A percentile compares a stretch with the other conserved stretches of the same genome.
These are phyloP conservation scores for Trichoderma asperellum DNA, from an alignment of 2,329 filamentous ascomycete species.

Conservation along the genomic window DNA sequence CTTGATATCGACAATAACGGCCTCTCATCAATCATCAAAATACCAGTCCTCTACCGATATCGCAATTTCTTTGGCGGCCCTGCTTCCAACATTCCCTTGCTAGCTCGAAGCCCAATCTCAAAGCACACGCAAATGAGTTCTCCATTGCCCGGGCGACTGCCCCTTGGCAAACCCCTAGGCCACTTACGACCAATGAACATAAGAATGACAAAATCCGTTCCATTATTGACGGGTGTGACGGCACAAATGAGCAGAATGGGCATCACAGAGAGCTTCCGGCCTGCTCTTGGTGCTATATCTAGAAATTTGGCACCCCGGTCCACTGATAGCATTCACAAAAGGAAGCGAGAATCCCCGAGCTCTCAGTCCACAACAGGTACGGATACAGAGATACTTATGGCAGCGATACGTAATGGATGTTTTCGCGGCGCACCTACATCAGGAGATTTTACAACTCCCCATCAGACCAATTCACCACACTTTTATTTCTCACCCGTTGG, in stretches of 20 bases:
- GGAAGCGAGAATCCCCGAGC: conserved; percentile 38
- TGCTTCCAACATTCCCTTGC: conserved; percentile 50
- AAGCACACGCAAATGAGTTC: conserved; percentile 47
- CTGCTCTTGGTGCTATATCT: conserved; percentile 41
- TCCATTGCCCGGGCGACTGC: conserved; percentile 50
- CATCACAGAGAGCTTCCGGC: conserved; percentile 38
- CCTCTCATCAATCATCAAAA: conserved; percentile 42
- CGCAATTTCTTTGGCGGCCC: conserved; percentile 37
- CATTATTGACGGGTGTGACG: conserved; percentile 10
- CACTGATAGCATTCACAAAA: conserved; percentile 36
- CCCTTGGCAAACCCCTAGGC: conserved; percentile 39
- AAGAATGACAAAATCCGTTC: conserved; percentile 20
- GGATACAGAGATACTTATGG: too few species aligned
- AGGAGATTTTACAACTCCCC: conserved; percentile 32
- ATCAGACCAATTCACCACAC: conserved; percentile 39
- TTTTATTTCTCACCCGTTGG: conserved; percentile 35
- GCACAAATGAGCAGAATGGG: neutral
- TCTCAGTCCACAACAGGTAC: conserved; percentile 30
- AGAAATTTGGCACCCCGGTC: conserved; percentile 36
- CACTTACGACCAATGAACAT: conserved; percentile 9
- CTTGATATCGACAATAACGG: conserved; percentile 70
- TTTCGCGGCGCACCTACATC: neutral
- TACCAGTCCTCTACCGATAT: conserved; percentile 44
- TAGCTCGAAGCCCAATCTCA: conserved; percentile 51
- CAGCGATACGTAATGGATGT: neutral